Evolutionary conservation across 1,284 basidiomycete genomes (phyloP).

Genomic region (Papiliotrema terrestris): DNA sequence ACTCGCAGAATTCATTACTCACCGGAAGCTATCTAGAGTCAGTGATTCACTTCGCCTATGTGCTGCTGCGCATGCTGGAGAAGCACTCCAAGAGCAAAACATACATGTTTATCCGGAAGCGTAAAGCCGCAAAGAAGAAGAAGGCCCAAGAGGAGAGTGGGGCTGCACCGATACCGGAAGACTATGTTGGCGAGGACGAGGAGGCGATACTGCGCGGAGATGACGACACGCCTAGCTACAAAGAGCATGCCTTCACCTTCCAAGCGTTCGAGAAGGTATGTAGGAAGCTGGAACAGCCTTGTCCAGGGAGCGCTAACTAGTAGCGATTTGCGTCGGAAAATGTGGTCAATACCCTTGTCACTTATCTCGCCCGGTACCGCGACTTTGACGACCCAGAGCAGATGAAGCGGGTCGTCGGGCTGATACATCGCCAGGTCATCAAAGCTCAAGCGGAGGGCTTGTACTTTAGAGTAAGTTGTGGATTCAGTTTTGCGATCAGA

Average conservation of each 20-base stretch:
- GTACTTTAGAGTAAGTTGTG: slow-evolving; percentile 75
- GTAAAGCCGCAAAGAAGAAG: slow-evolving; percentile 57
- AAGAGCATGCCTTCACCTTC: slow-evolving; percentile 85
- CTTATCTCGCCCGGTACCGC: slow-evolving; percentile 74
- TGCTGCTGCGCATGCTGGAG: slow-evolving; percentile 79
- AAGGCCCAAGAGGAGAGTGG: slow-evolving; percentile 49
- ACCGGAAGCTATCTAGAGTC: slow-evolving; percentile 70
- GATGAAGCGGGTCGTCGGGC: slow-evolving; percentile 77
- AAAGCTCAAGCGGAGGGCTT: slow-evolving; percentile 83
- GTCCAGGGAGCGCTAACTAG: slow-evolving; percentile 2
- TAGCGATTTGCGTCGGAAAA: slow-evolving; percentile 81
- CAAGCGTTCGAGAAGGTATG: slow-evolving; percentile 79
- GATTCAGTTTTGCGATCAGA: no score
- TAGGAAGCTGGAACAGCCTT: slow-evolving; percentile 45
- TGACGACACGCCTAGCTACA: slow-evolving; percentile 60
- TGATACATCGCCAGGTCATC: slow-evolving; percentile 85
- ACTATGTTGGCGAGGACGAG: slow-evolving; percentile 48
- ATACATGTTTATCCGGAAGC: slow-evolving; percentile 71
- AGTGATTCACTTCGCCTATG: slow-evolving; percentile 74
- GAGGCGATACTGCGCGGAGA: slow-evolving; percentile 54
- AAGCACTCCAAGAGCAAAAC: slow-evolving; percentile 70
- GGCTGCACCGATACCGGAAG: slow-evolving; percentile 30
- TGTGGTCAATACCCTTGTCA: slow-evolving; percentile 73
- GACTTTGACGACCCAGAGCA: slow-evolving; percentile 73
- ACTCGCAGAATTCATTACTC: neutral